phyloP scores from a whole-genome alignment of 164 flowering plant species.

The Chloranthus sessilifolius region DNA sequence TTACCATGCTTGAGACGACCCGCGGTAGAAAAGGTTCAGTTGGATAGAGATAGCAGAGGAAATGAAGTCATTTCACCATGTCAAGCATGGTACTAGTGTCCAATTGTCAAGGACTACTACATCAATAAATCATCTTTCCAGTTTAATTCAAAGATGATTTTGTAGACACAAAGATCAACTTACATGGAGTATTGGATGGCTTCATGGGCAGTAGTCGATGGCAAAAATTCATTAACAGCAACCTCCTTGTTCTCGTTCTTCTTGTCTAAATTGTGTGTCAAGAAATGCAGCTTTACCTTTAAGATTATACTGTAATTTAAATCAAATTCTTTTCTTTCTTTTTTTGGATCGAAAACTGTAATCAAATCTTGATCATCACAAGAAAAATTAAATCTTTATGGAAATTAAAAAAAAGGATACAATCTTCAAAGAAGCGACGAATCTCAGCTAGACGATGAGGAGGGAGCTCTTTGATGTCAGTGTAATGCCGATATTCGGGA shows the following conservation, averaged over 20 bases:
- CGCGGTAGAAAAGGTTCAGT: background rate
- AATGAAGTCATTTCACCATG: background rate
- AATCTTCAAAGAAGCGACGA: conserved; percentile 72
- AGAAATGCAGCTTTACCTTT: conserved; percentile 11
- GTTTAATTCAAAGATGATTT: background rate
- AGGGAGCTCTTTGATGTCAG: conserved; percentile 53
- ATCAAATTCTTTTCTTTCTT: no score
- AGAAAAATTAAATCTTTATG: no score
- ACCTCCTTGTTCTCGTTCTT: conserved; percentile 63
- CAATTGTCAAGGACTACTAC: background rate
- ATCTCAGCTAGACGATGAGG: conserved; percentile 71
- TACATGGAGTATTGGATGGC: conserved; percentile 58
- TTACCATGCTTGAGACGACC: no score
- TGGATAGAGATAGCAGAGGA: background rate
- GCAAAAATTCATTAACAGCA: conserved; percentile 48
- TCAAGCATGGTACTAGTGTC: background rate
- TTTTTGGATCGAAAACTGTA: no score
- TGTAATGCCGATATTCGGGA: conserved; percentile 64
- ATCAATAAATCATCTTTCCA: background rate
- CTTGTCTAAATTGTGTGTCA: conserved; percentile 39
- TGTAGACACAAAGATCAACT: conserved; percentile 10
- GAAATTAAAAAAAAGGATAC: conserved; percentile 35
- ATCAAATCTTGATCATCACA: no score
- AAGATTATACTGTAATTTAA: no score
- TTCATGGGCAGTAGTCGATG: conserved; percentile 29